Evolutionary conservation across 2,329 filamentous ascomycete species (phyloP).

Genomic region (Geosmithia putterillii): DNA sequence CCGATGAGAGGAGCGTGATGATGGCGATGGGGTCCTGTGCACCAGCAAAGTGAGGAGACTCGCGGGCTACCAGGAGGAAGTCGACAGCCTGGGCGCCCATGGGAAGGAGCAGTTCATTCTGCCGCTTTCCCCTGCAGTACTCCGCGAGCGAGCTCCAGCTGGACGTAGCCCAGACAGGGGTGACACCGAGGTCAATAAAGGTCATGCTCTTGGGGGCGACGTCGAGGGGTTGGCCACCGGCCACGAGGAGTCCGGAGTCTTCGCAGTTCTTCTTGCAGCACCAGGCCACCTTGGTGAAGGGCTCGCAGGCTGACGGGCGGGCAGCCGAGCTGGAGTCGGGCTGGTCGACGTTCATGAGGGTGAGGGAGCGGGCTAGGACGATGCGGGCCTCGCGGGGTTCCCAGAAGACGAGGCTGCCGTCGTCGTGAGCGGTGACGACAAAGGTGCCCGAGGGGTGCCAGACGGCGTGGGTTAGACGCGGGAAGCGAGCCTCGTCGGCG

Average conservation of each 20-base stretch:
- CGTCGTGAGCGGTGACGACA: slow-evolving; percentile 75
- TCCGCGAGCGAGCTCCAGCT: slow-evolving; percentile 72
- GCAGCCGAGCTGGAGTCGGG: slow-evolving; percentile 39
- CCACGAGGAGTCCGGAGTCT: slow-evolving; percentile 78
- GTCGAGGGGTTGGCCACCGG: slow-evolving; percentile 63
- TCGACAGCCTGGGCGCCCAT: slow-evolving; percentile 64
- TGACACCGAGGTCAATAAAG: slow-evolving; percentile 79
- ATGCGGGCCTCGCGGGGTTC: slow-evolving; percentile 80
- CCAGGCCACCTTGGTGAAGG: slow-evolving; percentile 57
- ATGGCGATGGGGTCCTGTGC: slow-evolving; percentile 85
- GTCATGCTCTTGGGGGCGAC: slow-evolving; percentile 65
- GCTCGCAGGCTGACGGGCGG: slow-evolving; percentile 20
- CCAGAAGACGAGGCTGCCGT: slow-evolving; percentile 88
- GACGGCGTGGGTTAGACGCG: slow-evolving; percentile 66
- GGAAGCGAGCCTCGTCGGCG: slow-evolving; percentile 51
- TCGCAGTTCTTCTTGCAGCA: slow-evolving; percentile 91
- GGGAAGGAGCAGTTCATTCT: slow-evolving; percentile 62
- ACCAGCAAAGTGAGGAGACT: slow-evolving; percentile 75
- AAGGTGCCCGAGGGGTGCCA: slow-evolving; percentile 97
- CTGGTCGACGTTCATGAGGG: slow-evolving; percentile 61
- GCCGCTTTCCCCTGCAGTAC: slow-evolving; percentile 68
- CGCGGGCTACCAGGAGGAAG: slow-evolving; percentile 72
- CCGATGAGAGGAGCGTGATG: slow-evolving; percentile 67
- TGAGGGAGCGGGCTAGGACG: slow-evolving; percentile 70
- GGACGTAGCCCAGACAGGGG: slow-evolving; percentile 83